These are phyloP conservation scores for Rosa chinensis DNA, from an alignment of 306 rosid species.

Conservation along the genomic window DNA sequence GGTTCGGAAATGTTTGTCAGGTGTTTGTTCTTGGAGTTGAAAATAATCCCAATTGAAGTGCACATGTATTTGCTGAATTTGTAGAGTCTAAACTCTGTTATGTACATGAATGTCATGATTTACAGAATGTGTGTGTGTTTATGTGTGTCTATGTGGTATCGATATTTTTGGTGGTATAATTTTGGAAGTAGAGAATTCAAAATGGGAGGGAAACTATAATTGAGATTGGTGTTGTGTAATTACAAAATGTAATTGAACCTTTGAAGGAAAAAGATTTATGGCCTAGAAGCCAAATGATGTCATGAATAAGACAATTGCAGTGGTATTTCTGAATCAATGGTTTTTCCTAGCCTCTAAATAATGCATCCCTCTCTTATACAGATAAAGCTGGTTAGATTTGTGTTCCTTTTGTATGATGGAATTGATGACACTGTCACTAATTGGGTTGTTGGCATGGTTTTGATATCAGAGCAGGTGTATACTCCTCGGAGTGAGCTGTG, in stretches of 20 bases:
- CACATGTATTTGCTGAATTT: not conserved
- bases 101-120: not conserved
- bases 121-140: not conserved
- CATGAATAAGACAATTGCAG: not conserved
- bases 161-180: not conserved
- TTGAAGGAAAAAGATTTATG: not conserved
- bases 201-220: not conserved
- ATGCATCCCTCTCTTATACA: not conserved
- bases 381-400: not conserved
- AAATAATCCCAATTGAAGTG: not conserved
- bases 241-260: not conserved
- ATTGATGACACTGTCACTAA: slow-evolving; percentile 1
- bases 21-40: not conserved
- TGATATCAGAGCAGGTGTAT: slow-evolving; percentile 65
- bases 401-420: not conserved
- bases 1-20: not conserved
- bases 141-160: not conserved
- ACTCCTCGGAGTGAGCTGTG: slow-evolving; percentile 93
- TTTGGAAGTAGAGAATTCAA: not conserved
- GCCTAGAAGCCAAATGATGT: not conserved
- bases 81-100: not conserved
- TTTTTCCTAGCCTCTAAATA: not conserved
- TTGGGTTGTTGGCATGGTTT: not conserved
- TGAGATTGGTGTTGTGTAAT: not conserved
- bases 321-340: not conserved